Evolutionary conservation across 345 rosid species (phyloP), one percentile per base, ranked within the genome.

Genomic region (Corchorus olitorius): DNA sequence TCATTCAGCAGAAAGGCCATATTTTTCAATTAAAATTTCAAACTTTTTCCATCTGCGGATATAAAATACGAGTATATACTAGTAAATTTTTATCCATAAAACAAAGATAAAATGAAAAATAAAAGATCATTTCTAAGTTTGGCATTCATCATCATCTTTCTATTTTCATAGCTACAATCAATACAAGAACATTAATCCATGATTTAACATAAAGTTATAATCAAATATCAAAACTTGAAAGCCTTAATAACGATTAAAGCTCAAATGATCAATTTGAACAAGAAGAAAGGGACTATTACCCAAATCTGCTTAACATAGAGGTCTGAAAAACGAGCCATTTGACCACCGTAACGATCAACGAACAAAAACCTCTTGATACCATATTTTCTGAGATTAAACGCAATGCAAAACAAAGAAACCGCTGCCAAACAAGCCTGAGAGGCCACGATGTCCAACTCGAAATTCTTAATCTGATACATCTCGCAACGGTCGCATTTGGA

Each of bases 381-480:
- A 75, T 93, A 87, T 82, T 94, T 92, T n/a, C 97, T 80, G 43
- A 94, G 80, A 81, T 91, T 91, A 81, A 87, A 90, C 8, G 98
- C 87, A 27, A 93, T 62, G 64, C 98, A 94, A 55, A 87, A 82
- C 83, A 94, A 61, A 66, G 98, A 91, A 33, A 90, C 91, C 33
- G 88, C 97, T 9, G 95, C 97, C 27, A 93, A 77, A 78, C 90
- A 86, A 9, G 97, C 91, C 78, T 94, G 97, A 2, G 94, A 87
- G n/a, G 89, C 88, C 14, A 94, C 89, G 12, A 90, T 93, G 45
- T 83, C 89, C 14, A 93, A 85, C 86, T 93, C 98, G 75, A 93
- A 92, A 20, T 73, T 72, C 89, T 83, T 88, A 52, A 91, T 85
- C 78, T 91, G 94, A 75, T 87, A 90, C 72, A 73, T 74, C 14